Base-by-base conservation (phyloP, 768 basidiomycete genomes). In the Lactarius sanguifluus region DNA sequence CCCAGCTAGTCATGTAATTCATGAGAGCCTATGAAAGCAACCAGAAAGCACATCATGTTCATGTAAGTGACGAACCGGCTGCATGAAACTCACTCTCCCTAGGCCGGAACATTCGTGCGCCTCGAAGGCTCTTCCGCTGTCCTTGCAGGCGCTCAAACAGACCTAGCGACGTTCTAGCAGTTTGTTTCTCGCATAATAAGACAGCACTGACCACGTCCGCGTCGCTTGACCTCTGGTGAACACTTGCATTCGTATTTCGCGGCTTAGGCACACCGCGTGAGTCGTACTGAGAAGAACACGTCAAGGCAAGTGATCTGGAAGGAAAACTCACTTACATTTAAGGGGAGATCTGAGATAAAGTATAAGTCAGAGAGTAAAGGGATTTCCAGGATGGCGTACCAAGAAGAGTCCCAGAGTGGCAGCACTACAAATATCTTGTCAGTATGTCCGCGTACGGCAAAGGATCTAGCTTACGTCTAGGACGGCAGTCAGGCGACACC, bases 401-500 rank as follows among this genome's bases (percentile, higher is more conserved):
- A 52, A 64, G 57, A 20, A 64, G 36, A 7, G 57, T 59, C 13
- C 47, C 64, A 9, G 57, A 59, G 23, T 64, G 47, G n/a, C 64
- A 64, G 18, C 34, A 59, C 64, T 64, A 7, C 34, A 32, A 25
- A 12, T 7, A 13, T 38, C 12, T 20, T 12, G 12, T 38, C 5
- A 57, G 9, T 41, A 10, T 32, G 28, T 16, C 23, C 18, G 9
- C 25, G 30, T 20, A 25, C 20, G 10, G 6, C 0, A 5, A 18
- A 16, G 13, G 30, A 59, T 32, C 28, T 28, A 1, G n/a, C 63
- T 59, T 38, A 64, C 64, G 28, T 64, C 64, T 9, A 52, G 40
- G 9, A 64, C 38, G 1, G 57, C 57, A 18, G 64, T 64, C 57
- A 64, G 41, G 25, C 57, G 64, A 59, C 64, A 64, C 8, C 16